These are phyloP conservation scores for Ustilago tritici DNA, from an alignment of 1,284 basidiomycete species.

Conservation along the genomic window DNA sequence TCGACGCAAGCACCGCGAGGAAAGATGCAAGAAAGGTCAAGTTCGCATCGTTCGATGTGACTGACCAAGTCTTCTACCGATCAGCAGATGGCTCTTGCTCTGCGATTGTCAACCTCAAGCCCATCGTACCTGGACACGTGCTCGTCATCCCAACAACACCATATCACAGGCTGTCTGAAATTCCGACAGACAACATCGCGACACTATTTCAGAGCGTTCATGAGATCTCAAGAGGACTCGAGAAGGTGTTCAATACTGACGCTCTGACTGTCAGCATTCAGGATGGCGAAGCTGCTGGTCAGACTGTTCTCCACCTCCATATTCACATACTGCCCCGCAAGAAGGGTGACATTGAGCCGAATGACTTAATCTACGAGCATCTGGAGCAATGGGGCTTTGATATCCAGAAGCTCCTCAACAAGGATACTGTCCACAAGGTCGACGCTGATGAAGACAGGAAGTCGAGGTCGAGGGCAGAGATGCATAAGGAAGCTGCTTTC, in stretches of 20 bases:
- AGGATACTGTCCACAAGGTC: slow-evolving; percentile 21
- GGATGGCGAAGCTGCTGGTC: slow-evolving; percentile 61
- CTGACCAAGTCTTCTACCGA: slow-evolving; percentile 54
- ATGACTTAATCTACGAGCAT: slow-evolving; percentile 60
- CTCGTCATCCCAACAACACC: slow-evolving; percentile 61
- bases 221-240: slow-evolving; percentile 52
- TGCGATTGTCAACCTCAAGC: slow-evolving; percentile 68
- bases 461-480: slow-evolving; percentile 55
- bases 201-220: slow-evolving; percentile 62
- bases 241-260: slow-evolving; percentile 54
- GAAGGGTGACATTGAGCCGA: slow-evolving; percentile 62
- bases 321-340: slow-evolving; percentile 67
- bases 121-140: slow-evolving; percentile 66
- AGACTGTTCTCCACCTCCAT: slow-evolving; percentile 66
- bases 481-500: slow-evolving; percentile 58
- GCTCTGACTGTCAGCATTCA: slow-evolving; percentile 65
- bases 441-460: slow-evolving; percentile 58
- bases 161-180: slow-evolving; percentile 55
- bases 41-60: slow-evolving; percentile 57
- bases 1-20: not conserved
- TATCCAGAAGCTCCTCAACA: slow-evolving; percentile 28
- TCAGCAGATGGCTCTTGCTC: slow-evolving; percentile 25
- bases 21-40: slow-evolving; percentile 11
- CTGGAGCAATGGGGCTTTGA: slow-evolving; percentile 59
- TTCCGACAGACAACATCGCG: slow-evolving; percentile 43